Evolutionary conservation across 805 yeast genomes (phyloP), one percentile per base, ranked within the genome.

Genomic region (Metschnikowia lunata): DNA sequence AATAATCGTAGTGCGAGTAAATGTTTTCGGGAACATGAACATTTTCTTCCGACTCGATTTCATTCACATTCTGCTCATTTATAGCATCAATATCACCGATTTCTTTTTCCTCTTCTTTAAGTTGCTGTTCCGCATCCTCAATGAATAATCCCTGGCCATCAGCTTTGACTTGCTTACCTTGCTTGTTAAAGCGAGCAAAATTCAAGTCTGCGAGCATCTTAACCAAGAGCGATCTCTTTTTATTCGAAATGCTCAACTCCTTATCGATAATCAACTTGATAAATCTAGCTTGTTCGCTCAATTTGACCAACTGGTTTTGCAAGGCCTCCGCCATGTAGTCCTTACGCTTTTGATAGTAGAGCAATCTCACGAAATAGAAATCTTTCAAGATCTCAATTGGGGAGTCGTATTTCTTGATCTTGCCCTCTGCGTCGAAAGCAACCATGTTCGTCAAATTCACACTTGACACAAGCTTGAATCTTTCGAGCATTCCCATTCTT

Each of bases 341-440:
- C 60, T 93, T 93, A 56, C 99, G 80, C 60, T 81, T 84, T 68
- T 89, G 97, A 63, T 93, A 93, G 62, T 74, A 88, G 47, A 90
- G 97, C 49, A 93, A 71, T 58, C 99, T 78, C 11, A 93, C 86
- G 56, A 75, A 84, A 62, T 83, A 93, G 63, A 85, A 93, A 53
- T 91, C 98, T 47, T 74, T 75, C 54, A 93, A 71, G 40, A 93
- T 91, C 37, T 88, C 91, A 51, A 79, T 78, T 2, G 84, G 85
- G 39, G 72, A 71, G 10, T 82, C 85, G 63, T 89, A 93, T 62
- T 80, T 88, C 60, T 85, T 85, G 56, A 93, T 87, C 52, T 90
- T 79, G 32, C 97, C 96, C 38, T 76, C 76, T 4, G 95, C 79
- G 67, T 93, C 97, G 67, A 93, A 93, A 0, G 97, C 95, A 44